Evolutionary conservation across 1,139 yeast species (phyloP).

Genomic region (Scheffersomyces quercinus): DNA sequence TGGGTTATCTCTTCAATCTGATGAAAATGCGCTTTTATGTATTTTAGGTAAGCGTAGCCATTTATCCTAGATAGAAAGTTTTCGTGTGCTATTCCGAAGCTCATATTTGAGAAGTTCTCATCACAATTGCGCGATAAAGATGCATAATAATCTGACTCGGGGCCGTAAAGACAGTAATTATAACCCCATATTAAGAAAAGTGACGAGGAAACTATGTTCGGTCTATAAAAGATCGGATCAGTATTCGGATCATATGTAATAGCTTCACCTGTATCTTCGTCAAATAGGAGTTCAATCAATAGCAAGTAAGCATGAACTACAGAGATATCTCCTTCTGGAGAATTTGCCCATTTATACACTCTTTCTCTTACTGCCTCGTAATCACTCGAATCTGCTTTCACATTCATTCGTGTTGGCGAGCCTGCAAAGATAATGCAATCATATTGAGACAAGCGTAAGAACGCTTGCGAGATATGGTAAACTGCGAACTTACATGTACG

Average conservation of each 20-base stretch:
- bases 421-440: constrained; percentile 78
- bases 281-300: constrained; percentile 54
- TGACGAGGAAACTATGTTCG: constrained; percentile 53
- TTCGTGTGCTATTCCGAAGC: constrained; percentile 3
- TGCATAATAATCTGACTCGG: constrained; percentile 36
- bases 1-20: constrained; percentile 1
- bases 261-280: constrained; percentile 18
- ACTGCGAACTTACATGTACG: too few relatives aligned
- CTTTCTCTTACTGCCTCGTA: constrained; percentile 50
- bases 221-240: constrained; percentile 56
- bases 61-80: constrained; percentile 31
- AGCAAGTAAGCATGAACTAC: constrained; percentile 60
- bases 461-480: constrained; percentile 69
- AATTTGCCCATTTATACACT: constrained; percentile 44
- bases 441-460: constrained; percentile 63
- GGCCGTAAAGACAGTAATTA: constrained; percentile 52
- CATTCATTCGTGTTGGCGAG: constrained; percentile 76
- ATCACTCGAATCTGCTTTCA: constrained; percentile 55
- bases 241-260: constrained; percentile 42
- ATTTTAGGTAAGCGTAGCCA: constrained; percentile 37
- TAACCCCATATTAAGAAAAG: constrained; percentile 59
- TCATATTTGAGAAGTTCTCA: too few relatives aligned
- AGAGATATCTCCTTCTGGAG: too few relatives aligned
- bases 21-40: constrained; percentile 24
- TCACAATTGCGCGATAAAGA: constrained; percentile 1